A percentile compares a stretch with the other conserved stretches of the same genome.
Evolutionary conservation across 208 protist species (phyloP).

Genomic region (Borovskyia barvae): DNA sequence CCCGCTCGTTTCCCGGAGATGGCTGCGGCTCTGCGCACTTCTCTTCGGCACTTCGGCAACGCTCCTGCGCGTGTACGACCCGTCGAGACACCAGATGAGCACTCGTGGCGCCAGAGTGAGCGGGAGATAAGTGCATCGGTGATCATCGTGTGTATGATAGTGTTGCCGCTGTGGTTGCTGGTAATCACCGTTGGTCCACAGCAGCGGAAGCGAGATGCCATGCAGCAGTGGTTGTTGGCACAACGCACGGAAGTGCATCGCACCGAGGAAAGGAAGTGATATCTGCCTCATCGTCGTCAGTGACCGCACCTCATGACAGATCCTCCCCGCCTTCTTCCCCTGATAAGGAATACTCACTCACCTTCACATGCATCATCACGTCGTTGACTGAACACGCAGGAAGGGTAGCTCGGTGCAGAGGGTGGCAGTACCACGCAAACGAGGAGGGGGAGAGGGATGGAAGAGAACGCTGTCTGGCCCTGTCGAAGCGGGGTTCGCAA

Average conservation of each 20-base stretch:
- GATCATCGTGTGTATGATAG: constrained; percentile 52
- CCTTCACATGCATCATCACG: too few species aligned
- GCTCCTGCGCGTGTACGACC: constrained; percentile 53
- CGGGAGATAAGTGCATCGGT: constrained; percentile 48
- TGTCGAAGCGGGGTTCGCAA: too few species aligned
- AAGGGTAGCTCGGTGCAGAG: too few species aligned
- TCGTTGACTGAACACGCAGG: too few species aligned
- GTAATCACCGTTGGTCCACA: constrained; percentile 34
- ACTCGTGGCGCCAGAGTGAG: constrained; percentile 42
- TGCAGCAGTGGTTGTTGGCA: constrained; percentile 32
- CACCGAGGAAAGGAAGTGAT: too few species aligned
- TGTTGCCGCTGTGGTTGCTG: constrained; percentile 51
- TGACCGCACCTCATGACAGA: too few species aligned
- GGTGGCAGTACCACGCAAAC: too few species aligned
- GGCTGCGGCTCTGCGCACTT: neutral
- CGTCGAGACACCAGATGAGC: constrained; percentile 35
- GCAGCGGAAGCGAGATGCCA: constrained; percentile 28
- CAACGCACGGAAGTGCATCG: constrained; percentile 13
- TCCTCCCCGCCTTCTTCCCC: too few species aligned
- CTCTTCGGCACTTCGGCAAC: constrained; percentile 35
- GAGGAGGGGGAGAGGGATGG: too few species aligned
- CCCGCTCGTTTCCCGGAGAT: neutral
- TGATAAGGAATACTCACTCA: too few species aligned
- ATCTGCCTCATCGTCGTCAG: too few species aligned
- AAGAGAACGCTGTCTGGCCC: too few species aligned